A percentile compares a stretch with the other conserved stretches of the same genome.
phyloP scores from a whole-genome alignment of 805 yeast species.

The Grigorovia humatica region DNA sequence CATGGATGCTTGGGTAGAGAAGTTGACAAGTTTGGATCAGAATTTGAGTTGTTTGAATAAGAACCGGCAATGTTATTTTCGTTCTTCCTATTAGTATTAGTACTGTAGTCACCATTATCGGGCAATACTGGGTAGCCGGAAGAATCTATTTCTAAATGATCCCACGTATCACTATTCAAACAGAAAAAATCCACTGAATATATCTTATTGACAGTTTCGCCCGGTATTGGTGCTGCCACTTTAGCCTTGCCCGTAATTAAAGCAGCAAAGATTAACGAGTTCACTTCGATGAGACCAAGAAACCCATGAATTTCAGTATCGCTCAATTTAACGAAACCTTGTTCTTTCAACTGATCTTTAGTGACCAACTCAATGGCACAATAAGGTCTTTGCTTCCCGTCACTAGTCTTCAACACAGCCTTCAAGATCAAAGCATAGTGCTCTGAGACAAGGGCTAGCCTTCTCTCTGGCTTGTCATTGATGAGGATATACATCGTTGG shows the following conservation, averaged over 20 bases:
- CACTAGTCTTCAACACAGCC: conserved; percentile 27
- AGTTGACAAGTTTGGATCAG: not conserved
- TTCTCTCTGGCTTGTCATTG: conserved; percentile 22
- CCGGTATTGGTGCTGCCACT: conserved; percentile 75
- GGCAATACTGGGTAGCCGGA: conserved; percentile 53
- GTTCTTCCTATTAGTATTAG: not conserved
- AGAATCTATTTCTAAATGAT: conserved; percentile 56
- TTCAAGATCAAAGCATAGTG: conserved; percentile 40
- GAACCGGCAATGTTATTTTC: not conserved
- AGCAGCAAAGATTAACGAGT: conserved; percentile 59
- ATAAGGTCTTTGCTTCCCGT: conserved; percentile 19
- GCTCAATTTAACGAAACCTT: conserved; percentile 34
- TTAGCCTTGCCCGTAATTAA: conserved; percentile 65
- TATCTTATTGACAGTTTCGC: conserved; percentile 72
- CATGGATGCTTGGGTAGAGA: conserved; percentile 66
- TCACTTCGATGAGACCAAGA: conserved; percentile 69
- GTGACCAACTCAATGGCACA: conserved; percentile 43
- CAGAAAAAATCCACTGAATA: conserved; percentile 82
- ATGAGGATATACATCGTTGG: conserved; percentile 19
- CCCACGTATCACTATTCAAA: conserved; percentile 66
- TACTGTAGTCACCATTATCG: conserved; percentile 17
- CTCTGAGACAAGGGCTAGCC: conserved; percentile 26
- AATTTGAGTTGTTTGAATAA: not conserved
- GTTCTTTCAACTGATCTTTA: conserved; percentile 25
- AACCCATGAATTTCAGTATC: conserved; percentile 50